Percentiles rank a stretch among this genome's conserved stretches.
phyloP scores from a whole-genome alignment of 2,329 filamentous ascomycete species.

The Colletotrichum gloeosporioides region DNA sequence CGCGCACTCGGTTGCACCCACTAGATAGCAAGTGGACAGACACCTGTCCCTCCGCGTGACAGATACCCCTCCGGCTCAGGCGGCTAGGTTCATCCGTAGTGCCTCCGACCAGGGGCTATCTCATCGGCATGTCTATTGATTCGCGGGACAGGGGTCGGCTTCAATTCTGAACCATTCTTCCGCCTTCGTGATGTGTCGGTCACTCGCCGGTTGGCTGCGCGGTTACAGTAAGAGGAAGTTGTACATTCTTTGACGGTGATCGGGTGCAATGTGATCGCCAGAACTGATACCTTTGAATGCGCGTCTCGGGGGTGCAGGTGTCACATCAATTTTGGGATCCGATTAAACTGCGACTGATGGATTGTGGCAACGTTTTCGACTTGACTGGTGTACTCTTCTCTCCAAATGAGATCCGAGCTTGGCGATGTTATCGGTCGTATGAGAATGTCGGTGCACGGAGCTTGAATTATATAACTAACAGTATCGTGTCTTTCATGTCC shows the following conservation, averaged over 20 bases:
- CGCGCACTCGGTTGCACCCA: no score
- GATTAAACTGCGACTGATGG: no score
- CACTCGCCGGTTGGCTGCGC: fast-evolving
- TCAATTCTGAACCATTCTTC: neutral
- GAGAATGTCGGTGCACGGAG: fast-evolving
- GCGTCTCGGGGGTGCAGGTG: fast-evolving
- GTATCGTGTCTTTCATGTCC: fast-evolving
- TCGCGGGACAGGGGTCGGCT: neutral
- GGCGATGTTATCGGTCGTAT: neutral
- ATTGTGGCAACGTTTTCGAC: no score
- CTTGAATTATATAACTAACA: neutral
- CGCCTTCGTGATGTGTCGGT: fast-evolving
- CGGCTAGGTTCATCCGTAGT: fast-evolving
- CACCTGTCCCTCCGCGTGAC: no score
- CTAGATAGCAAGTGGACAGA: no score
- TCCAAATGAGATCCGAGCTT: neutral
- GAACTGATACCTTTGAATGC: neutral
- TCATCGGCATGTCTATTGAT: neutral
- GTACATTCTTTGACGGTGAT: neutral
- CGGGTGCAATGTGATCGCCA: neutral
- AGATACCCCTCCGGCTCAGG: fast-evolving
- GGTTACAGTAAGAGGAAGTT: neutral
- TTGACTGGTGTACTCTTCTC: neutral
- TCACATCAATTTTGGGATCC: neutral
- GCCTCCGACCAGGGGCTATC: neutral